These are phyloP conservation scores for Talaromyces stipitatus DNA, from an alignment of 495 filamentous ascomycete genomes.

Conservation along the genomic window DNA sequence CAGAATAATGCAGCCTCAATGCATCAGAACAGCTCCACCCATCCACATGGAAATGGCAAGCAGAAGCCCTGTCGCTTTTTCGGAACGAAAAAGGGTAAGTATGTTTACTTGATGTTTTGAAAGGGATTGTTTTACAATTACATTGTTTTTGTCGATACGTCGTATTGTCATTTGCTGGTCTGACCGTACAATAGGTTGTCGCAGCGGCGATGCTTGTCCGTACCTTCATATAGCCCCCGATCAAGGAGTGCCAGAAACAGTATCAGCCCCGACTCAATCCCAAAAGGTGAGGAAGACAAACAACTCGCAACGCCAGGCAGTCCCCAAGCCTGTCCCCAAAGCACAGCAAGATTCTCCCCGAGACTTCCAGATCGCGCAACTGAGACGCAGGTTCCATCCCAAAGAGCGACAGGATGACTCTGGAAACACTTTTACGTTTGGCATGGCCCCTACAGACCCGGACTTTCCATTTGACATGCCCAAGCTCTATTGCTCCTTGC, in stretches of 20 bases:
- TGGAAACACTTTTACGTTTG: slow-evolving; percentile 51
- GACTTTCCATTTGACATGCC: slow-evolving; percentile 79
- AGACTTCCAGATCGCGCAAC: slow-evolving; percentile 68
- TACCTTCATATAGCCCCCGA: slow-evolving; percentile 25
- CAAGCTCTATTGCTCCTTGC: slow-evolving; percentile 62
- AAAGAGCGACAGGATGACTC: slow-evolving; percentile 44
- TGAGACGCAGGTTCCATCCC: slow-evolving; percentile 64
- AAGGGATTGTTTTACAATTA: slow-evolving; percentile 5
- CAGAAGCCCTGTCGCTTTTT: slow-evolving; percentile 7
- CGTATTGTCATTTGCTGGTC: background rate
- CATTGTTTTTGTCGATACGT: slow-evolving; percentile 1
- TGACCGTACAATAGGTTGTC: slow-evolving; percentile 24
- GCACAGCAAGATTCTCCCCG: slow-evolving; percentile 60
- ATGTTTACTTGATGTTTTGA: background rate
- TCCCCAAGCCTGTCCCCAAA: slow-evolving; percentile 58
- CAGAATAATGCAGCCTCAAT: slow-evolving; percentile 8
- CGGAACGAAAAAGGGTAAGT: slow-evolving; percentile 4
- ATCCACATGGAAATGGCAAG: slow-evolving; percentile 7
- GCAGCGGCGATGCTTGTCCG: slow-evolving; percentile 31
- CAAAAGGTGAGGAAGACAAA: background rate
- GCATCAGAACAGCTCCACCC: slow-evolving; percentile 2
- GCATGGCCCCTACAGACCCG: slow-evolving; percentile 71
- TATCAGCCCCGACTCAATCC: slow-evolving; percentile 4
- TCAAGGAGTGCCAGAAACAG: slow-evolving; percentile 6
- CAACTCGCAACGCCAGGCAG: slow-evolving; percentile 9